Conservation (phyloP, 306 rosid species). For the Cucurbita maxima region DNA sequence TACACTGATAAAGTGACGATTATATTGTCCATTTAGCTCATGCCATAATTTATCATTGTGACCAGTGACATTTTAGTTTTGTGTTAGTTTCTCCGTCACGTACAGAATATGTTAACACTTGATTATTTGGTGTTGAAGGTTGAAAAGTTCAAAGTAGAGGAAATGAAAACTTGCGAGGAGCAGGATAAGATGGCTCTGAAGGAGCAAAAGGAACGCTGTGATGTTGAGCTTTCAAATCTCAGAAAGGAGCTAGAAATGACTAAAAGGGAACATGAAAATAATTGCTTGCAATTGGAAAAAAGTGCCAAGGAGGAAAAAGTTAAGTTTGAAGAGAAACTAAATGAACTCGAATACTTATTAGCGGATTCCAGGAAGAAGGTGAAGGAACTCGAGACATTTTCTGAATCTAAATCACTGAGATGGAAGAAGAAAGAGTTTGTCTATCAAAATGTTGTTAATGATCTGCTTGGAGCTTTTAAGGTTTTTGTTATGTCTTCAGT, state of each 20-base stretch:
- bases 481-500: slow-evolving; percentile 25
- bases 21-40: background rate
- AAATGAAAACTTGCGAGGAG: slow-evolving; percentile 65
- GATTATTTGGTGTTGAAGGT: slow-evolving; percentile 30
- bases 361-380: slow-evolving; percentile 47
- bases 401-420: slow-evolving; percentile 58
- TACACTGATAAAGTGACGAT: background rate
- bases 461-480: slow-evolving; percentile 52
- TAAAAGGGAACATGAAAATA: slow-evolving; percentile 43
- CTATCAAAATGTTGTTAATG: slow-evolving; percentile 37
- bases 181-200: slow-evolving; percentile 50
- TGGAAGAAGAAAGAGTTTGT: slow-evolving; percentile 68
- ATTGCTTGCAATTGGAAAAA: slow-evolving; percentile 37
- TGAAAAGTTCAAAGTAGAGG: slow-evolving; percentile 59
- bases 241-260: slow-evolving; percentile 50
- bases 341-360: slow-evolving; percentile 42
- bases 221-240: slow-evolving; percentile 43
- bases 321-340: slow-evolving; percentile 42
- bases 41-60: background rate
- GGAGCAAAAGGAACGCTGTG: slow-evolving; percentile 45
- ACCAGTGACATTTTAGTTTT: background rate
- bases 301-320: slow-evolving; percentile 47
- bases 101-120: too few relatives aligned
- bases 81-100: background rate
- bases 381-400: slow-evolving; percentile 55